phyloP scores from a whole-genome alignment of 495 filamentous ascomycete genomes.

The Aspergillus coremiiformis region DNA sequence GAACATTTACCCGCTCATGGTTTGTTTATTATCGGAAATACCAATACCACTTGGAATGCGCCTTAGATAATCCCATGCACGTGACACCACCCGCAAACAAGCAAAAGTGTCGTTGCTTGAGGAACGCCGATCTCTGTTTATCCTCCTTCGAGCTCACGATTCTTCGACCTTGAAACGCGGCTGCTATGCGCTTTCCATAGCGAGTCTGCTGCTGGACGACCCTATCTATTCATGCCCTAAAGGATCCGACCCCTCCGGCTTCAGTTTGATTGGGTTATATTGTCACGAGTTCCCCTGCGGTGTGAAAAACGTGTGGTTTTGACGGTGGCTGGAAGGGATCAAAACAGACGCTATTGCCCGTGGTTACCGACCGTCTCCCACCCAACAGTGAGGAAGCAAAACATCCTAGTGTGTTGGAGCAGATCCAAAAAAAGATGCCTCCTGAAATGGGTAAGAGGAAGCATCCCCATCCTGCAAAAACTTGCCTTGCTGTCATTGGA shows the following conservation, averaged over 20 bases:
- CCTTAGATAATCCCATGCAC: constrained; percentile 16
- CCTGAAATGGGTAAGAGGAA: constrained; percentile 25
- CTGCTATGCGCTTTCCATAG: constrained; percentile 18
- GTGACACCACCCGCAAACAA: constrained; percentile 22
- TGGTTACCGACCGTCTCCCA: constrained; percentile 23
- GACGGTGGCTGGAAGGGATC: constrained; percentile 20
- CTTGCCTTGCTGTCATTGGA: not conserved
- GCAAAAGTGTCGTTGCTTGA: constrained; percentile 28
- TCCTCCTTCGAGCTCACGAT: constrained; percentile 16
- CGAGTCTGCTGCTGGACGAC: constrained; percentile 6
- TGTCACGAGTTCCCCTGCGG: constrained; percentile 1
- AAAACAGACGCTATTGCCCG: constrained; percentile 29
- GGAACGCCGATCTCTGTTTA: constrained; percentile 35
- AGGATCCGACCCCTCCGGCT: not conserved
- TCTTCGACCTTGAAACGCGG: constrained; percentile 7
- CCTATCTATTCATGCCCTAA: constrained; percentile 11
- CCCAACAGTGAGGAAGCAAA: constrained; percentile 17
- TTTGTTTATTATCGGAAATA: not conserved
- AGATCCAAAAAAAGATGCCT: constrained; percentile 19
- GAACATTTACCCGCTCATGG: too few species aligned
- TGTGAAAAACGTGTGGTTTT: constrained; percentile 15
- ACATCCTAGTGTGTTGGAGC: not conserved
- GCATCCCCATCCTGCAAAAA: not conserved
- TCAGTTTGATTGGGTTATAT: not conserved
- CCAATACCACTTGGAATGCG: not conserved